Conservation (phyloP, 495 filamentous ascomycete genomes). For the Extremus antarcticus region DNA sequence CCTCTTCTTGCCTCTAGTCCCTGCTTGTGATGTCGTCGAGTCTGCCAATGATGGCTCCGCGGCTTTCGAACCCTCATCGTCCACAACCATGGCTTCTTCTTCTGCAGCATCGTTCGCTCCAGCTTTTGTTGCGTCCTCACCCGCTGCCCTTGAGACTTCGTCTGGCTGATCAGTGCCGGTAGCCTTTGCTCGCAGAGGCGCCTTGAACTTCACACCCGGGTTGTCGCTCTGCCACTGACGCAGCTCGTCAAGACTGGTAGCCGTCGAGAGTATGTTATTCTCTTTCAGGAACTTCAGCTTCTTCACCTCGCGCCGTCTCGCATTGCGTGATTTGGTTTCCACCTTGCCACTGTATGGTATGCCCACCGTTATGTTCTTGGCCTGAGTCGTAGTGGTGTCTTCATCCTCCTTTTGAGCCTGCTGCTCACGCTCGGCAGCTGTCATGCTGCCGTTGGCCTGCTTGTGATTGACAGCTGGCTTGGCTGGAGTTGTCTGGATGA, state of each 20-base stretch:
- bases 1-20: background rate
- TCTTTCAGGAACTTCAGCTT: constrained; percentile 40
- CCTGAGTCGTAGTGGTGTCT: background rate
- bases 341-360: constrained; percentile 31
- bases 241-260: constrained; percentile 40
- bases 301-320: constrained; percentile 39
- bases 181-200: no score
- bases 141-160: no score
- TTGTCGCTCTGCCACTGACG: constrained; percentile 1
- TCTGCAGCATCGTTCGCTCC: background rate
- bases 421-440: background rate
- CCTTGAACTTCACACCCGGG: background rate
- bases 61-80: background rate
- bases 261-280: constrained; percentile 37
- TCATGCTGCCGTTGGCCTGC: constrained; percentile 11
- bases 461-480: constrained; percentile 1
- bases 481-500: background rate
- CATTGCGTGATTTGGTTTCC: constrained; percentile 45
- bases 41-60: background rate
- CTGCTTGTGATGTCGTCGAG: background rate
- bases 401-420: background rate
- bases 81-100: background rate
- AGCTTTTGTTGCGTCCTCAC: no score
- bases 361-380: background rate
- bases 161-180: no score